Conservation (phyloP, 169 alveolate species). For the Pseudocohnilembus persalinus region DNA sequence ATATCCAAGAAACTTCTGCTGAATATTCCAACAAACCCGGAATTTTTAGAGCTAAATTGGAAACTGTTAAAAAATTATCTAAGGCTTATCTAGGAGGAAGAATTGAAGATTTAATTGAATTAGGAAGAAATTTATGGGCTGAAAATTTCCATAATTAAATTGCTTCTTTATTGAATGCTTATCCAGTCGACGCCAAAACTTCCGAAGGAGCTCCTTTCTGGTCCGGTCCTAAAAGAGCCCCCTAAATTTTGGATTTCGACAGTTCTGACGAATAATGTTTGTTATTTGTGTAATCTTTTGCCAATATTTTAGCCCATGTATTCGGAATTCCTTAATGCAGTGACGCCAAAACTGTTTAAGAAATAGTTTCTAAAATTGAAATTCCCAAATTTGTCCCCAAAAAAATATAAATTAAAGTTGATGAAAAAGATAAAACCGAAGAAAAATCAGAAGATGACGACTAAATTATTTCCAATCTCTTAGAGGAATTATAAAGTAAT, state of each 20-base stretch:
- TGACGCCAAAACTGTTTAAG: conserved; percentile 51
- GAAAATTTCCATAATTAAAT: conserved; percentile 91
- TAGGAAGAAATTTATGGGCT: conserved; percentile 87
- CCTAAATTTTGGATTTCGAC: conserved; percentile 90
- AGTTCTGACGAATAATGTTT: conserved; percentile 82
- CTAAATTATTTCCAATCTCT: conserved; percentile 42
- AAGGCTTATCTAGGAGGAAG: conserved; percentile 57
- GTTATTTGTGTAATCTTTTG: conserved; percentile 87
- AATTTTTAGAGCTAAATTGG: conserved; percentile 49
- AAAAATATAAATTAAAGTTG: conserved; percentile 74
- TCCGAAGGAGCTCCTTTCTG: conserved; percentile 97
- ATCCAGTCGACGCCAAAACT: conserved; percentile 95
- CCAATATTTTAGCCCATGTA: conserved; percentile 90
- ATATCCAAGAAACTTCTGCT: conserved; percentile 40
- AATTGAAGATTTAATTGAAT: conserved; percentile 72
- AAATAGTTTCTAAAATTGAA: conserved; percentile 44
- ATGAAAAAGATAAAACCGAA: conserved; percentile 80
- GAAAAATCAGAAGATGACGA: conserved; percentile 73
- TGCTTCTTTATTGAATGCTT: conserved; percentile 90
- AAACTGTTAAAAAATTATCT: conserved; percentile 59
- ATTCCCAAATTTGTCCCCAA: conserved; percentile 77
- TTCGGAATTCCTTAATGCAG: conserved; percentile 68
- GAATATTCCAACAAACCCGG: conserved; percentile 35
- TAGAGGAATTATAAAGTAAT: conserved; percentile 53
- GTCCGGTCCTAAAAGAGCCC: conserved; percentile 99